Base-by-base conservation (phyloP, 495 filamentous ascomycete species). In the Trichoderma virens region DNA sequence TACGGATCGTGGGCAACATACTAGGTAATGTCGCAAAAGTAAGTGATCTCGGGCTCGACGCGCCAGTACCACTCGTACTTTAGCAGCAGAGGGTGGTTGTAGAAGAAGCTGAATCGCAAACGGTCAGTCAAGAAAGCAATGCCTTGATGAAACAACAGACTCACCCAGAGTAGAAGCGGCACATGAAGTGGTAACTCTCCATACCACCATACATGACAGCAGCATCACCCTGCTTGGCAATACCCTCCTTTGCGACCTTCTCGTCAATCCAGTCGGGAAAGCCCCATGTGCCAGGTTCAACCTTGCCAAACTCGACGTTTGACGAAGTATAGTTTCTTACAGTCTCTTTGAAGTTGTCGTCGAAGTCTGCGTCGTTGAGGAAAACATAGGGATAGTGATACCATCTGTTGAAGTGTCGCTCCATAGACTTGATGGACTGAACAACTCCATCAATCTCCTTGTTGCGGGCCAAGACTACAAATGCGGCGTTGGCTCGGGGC, bases 1-100 rank as follows among this genome's bases (percentile, higher is more conserved):
- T 25, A 34, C 4, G 14, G 9, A n/a, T 3, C 27, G 13, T 14
- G 20, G 62, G 62, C 27, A 66, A 71, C 89, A 70, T 89, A 97
- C 93, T 99, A 99, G 65, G 94, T 99, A 67, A 99, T 97, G 70
- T 99, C 94, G 74, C 94, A 99, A 81, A 98, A 99, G 81, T 98
- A 99, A 80, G 93, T 97, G 87, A 99, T 98, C 76, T 99, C 94
- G 72, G 94, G 94, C 85, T 99, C 94, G 76, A 99, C 77, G 59
- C 94, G 91, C 94, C 94, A 99, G 80, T 99, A 99, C 94, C 94
- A 99, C 73, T 97, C 91, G 78, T 98, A 99, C 77, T 99, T 96
- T 70, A 88, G 81, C 41, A 99, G 84, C 27, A 98, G 86, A 67
- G 93, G 90, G 70, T 99, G 94, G 78, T 97, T 96, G 81, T 96